Evolutionary conservation across 2,329 filamentous ascomycete genomes (phyloP).

Genomic region (Monilinia vaccinii-corymbosi): DNA sequence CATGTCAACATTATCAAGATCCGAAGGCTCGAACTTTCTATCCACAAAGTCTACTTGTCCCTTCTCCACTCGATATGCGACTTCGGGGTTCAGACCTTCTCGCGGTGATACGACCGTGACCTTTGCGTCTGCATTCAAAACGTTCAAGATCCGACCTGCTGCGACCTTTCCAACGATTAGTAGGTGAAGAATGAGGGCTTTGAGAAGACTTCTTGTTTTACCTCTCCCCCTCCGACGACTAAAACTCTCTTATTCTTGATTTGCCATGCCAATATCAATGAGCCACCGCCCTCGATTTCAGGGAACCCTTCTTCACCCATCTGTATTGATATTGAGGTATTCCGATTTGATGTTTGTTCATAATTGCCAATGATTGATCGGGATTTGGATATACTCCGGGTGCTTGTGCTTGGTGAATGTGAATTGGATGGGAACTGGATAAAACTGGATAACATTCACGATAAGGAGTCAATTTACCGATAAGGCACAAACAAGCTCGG

Average conservation of each 20-base stretch:
- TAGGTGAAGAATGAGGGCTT: not conserved
- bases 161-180: constrained; percentile 61
- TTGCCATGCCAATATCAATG: constrained; percentile 93
- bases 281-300: constrained; percentile 79
- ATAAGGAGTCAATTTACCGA: not conserved
- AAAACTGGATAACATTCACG: no score
- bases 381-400: no score
- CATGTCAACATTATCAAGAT: constrained; percentile 81
- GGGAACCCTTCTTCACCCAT: constrained; percentile 48
- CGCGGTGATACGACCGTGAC: constrained; percentile 79
- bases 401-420: no score
- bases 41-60: constrained; percentile 72
- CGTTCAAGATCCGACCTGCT: constrained; percentile 84
- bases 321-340: constrained; percentile 10
- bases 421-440: no score
- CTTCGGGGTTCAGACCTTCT: constrained; percentile 77
- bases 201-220: constrained; percentile 32
- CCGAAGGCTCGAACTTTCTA: constrained; percentile 75
- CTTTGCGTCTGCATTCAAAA: constrained; percentile 87
- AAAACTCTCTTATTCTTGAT: constrained; percentile 79
- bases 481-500: constrained; percentile 1
- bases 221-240: constrained; percentile 93
- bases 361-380: not conserved
- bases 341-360: not conserved
- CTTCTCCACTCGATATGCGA: constrained; percentile 68